Evolutionary conservation across 2,329 filamentous ascomycete genomes (phyloP).

Genomic region (Ophiocordyceps camponoti-saundersi): DNA sequence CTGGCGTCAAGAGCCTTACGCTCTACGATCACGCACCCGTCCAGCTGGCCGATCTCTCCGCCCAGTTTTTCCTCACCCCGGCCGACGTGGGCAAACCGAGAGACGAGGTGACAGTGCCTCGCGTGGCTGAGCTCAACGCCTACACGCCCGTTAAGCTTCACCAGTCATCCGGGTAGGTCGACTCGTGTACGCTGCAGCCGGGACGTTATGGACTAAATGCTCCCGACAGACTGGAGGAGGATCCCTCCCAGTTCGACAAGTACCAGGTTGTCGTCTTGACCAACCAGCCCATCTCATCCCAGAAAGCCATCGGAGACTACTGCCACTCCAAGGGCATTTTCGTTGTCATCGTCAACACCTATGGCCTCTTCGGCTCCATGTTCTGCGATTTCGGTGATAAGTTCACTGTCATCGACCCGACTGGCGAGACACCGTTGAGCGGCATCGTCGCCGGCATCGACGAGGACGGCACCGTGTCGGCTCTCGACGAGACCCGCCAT

Average conservation of each 20-base stretch:
- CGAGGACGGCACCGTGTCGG: slow-evolving; percentile 79
- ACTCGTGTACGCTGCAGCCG: too few species aligned
- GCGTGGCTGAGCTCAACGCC: slow-evolving; percentile 86
- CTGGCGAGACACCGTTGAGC: slow-evolving; percentile 70
- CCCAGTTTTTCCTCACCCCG: slow-evolving; percentile 87
- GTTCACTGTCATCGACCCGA: slow-evolving; percentile 79
- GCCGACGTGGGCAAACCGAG: slow-evolving; percentile 86
- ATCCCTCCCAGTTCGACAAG: slow-evolving; percentile 69
- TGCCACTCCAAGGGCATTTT: slow-evolving; percentile 91
- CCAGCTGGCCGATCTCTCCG: slow-evolving; percentile 75
- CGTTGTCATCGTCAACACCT: slow-evolving; percentile 73
- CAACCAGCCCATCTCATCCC: slow-evolving; percentile 61
- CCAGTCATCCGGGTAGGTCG: slow-evolving; percentile 32
- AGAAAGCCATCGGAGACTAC: slow-evolving; percentile 76
- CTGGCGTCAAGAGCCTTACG: slow-evolving; percentile 92
- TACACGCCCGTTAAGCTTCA: slow-evolving; percentile 85
- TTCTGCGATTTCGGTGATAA: slow-evolving; percentile 96
- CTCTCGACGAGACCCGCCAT: slow-evolving; percentile 85
- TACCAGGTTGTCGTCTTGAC: slow-evolving; percentile 91
- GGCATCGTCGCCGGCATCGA: slow-evolving; percentile 86
- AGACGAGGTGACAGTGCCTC: slow-evolving; percentile 70
- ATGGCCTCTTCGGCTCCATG: slow-evolving; percentile 83
- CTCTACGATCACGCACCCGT: slow-evolving; percentile 80
- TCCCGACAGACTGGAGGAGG: slow-evolving; percentile 46
- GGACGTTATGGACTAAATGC: not conserved